Percentiles rank a stretch among this genome's conserved stretches.
Conservation (phyloP, 306 rosid genomes). For the Sesbania bispinosa region DNA sequence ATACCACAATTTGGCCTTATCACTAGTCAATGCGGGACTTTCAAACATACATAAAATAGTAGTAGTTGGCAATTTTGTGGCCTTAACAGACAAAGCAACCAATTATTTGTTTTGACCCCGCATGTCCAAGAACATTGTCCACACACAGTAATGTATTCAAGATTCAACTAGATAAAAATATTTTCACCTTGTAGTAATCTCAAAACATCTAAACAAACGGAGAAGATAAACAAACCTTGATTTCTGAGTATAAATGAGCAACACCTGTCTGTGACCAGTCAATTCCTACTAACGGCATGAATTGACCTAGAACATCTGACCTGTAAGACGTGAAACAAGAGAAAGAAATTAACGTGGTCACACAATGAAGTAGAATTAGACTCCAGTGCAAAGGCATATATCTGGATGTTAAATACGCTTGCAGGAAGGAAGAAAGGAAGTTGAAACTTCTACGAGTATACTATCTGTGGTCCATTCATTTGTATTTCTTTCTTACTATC, state of each 20-base stretch:
- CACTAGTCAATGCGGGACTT: no score
- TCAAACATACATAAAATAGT: no score
- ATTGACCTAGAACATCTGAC: slow-evolving; percentile 94
- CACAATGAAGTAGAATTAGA: neutral
- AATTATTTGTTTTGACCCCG: slow-evolving; percentile 2
- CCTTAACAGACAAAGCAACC: slow-evolving; percentile 26
- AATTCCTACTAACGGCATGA: slow-evolving; percentile 97
- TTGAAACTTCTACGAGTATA: neutral
- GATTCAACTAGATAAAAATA: neutral
- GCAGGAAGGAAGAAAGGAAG: neutral
- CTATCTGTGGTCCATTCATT: neutral
- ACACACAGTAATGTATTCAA: slow-evolving; percentile 7
- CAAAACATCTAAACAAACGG: slow-evolving; percentile 6
- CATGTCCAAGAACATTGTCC: slow-evolving; percentile 3
- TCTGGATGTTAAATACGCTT: slow-evolving; percentile 2
- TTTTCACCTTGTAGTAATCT: slow-evolving; percentile 1
- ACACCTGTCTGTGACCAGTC: slow-evolving; percentile 99
- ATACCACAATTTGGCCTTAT: no score
- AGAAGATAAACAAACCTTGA: slow-evolving; percentile 59
- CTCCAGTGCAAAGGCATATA: neutral
- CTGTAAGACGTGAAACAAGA: slow-evolving; percentile 37
- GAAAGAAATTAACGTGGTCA: slow-evolving; percentile 11
- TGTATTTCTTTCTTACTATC: neutral
- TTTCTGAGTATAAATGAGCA: slow-evolving; percentile 91
- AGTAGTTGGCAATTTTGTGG: neutral